Base-by-base conservation (phyloP, 441 rosid species). In the Aquilaria agallochum region DNA sequence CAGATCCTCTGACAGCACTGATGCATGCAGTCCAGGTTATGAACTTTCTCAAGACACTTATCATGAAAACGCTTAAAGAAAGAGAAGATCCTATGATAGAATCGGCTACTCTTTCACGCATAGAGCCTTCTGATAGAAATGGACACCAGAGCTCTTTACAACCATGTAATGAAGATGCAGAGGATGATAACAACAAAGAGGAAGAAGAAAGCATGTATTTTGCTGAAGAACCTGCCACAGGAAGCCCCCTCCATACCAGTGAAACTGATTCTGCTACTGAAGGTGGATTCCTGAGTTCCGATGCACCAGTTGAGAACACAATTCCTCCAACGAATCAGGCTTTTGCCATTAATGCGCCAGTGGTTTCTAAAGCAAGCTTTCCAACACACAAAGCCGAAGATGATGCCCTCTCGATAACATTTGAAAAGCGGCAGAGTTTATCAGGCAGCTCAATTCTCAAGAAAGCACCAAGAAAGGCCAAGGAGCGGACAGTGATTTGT, bases 1-100 rank as follows among this genome's bases (percentile, higher is more conserved):
- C 82, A 15, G 92, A 86, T 78, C 92, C 92, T n/a, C 66, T 86
- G 68, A 86, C 89, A 1, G 89, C 92, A 53, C 70, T 86, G 69
- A 80, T 86, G 92, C 79, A 86, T 57, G 92, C 84, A 2, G 92
- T 86, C 58, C 84, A 82, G 76, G 86, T 86, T 52, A 86, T 86
- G 89, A 86, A 86, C 68, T 78, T 86, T 78, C 84, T 86, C 11
- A 79, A 77, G 69, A 82, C 77, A 45, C 86, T 86, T 40, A 69
- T 82, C 11, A 76, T 64, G 20, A 83, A 63, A 72, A 80, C 78
- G 9, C 74, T 83, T 54, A 78, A 66, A 69, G 86, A 69, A 48
- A 69, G 92, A 65, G 75, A 74, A 76, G 86, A 78, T 32, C 62
- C 74, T 30, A 50, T 60, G 40, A 59, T 73, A 15, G 83, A 72